Evolutionary conservation across 1,284 basidiomycete species (phyloP).

Genomic region (Albatrellus sp.): DNA sequence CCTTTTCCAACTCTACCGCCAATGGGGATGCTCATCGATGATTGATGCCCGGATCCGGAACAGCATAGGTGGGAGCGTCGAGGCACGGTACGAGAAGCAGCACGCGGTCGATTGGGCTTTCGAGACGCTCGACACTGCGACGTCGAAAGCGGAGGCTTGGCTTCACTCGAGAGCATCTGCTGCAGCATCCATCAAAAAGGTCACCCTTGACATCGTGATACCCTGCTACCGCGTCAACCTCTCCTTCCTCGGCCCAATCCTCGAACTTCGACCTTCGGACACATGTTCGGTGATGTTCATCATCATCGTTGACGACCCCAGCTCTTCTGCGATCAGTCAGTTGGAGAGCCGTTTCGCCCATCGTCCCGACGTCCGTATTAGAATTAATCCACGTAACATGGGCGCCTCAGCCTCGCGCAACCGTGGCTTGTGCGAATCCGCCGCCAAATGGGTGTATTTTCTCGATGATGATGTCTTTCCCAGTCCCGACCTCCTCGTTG

Average conservation of each 20-base stretch:
- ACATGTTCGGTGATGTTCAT: conserved; percentile 40
- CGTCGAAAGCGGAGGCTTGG: conserved; percentile 24
- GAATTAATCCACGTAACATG: conserved; percentile 28
- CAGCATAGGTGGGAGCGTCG: conserved; percentile 29
- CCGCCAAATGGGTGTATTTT: conserved; percentile 38
- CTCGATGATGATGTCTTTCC: conserved; percentile 47
- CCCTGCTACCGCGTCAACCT: conserved; percentile 45
- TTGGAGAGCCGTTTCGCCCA: conserved; percentile 24
- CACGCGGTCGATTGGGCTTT: conserved; percentile 37
- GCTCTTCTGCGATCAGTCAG: conserved; percentile 23
- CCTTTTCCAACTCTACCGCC: conserved; percentile 46
- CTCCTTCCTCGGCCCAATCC: conserved; percentile 27
- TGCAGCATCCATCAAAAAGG: conserved; percentile 16
- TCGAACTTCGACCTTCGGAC: conserved; percentile 27
- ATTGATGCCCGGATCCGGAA: conserved; percentile 29
- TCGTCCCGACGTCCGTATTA: conserved; percentile 35
- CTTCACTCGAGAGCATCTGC: conserved; percentile 16
- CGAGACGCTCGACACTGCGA: conserved; percentile 28
- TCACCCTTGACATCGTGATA: conserved; percentile 42
- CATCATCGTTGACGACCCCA: conserved; percentile 43
- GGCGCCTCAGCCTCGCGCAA: conserved; percentile 40
- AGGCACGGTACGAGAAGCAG: conserved; percentile 35
- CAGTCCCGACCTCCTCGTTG: conserved; percentile 27
- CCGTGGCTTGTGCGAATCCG: conserved; percentile 32
- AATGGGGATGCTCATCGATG: conserved; percentile 39